Base-by-base conservation (phyloP, 176 grass and related monocot species). In the Aegilops longissima region DNA sequence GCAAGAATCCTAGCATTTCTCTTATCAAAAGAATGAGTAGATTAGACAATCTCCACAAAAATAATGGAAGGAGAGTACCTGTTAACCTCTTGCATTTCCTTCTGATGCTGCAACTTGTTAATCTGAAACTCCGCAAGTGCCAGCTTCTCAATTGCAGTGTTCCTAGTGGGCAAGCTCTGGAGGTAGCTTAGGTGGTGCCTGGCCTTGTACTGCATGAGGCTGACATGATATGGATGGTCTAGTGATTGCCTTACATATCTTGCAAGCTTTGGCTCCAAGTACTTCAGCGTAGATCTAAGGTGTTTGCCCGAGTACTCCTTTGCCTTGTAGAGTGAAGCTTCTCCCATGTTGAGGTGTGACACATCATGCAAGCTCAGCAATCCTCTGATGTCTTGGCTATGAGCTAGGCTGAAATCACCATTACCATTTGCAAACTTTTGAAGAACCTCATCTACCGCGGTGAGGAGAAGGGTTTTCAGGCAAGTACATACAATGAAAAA, bases 151-250 rank as follows among this genome's bases (percentile, higher is more conserved):
- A 93, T 77, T 31, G 47, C 68, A 47, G 3, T 61, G 80, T 80
- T 61, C 17, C 90, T 86, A 5, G 0, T 62, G 11, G 78, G 36
- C 68, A 64, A 44, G 30, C 10, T 81, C 30, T 83, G 49, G 9
- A 86, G 58, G 51, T 87, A 86, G 40, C 8, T 72, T 33, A 96
- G 78, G 24, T 93, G 88, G 34, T 92, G 89, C 52, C 78, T 90
- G 9, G 89, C 89, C 68, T 92, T 94, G 73, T 80, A 96, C 21
- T 67, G 85, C 80, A 27, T 86, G 2, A 92, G 81, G 79, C 69
- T 96, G 4, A 82, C 31, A 81, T 94, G 92, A 77, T 93, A 92
- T 0, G 92, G 92, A 86, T 92, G 85, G 14, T 96, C 91, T 8
- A 96, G 56, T 20, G 87, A 68, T 2, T 90, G 85, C 12, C 13